Base-by-base conservation (phyloP, 1,284 basidiomycete genomes). In the Neonothopanus nambi region DNA sequence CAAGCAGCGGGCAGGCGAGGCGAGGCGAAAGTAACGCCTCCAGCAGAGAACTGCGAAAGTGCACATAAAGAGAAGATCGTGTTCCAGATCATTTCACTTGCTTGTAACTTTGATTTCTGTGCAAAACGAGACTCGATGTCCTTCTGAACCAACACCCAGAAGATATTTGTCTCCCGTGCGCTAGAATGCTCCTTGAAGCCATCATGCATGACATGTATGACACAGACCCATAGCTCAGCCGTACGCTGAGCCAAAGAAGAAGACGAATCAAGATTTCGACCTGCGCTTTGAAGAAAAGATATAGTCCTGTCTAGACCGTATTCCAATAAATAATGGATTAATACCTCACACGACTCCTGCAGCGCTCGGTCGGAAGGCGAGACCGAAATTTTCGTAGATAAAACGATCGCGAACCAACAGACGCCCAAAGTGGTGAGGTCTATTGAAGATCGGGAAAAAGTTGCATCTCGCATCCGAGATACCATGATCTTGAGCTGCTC, bases 1-100 rank as follows among this genome's bases (percentile, higher is more conserved):
- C 95, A 97, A 21, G 79, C 80, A 1, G 88, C 73, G 2, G 76
- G 66, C 9, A 91, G 72, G 8, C 75, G 74, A 30, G 77, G 70
- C 2, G 63, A 66, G 12, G 76, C 70, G 4, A 76, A 78, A 2
- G 76, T 71, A 62, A 81, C 71, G 5, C 94, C 95, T 52, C 82
- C 74, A 0, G 74, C 64, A 0, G 86, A 87, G 69, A 96, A 91
- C 61, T 95, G 94, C 0, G 90, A 90, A 3, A 97, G 67, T 0
- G 85, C 80, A 54, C 84, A 89, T 1, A 95, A 67, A 12, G 78
- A 79, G 61, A 93, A 89, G 7, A 91, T 74, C 3, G 79, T 74
- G 46, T 77, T 81, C 90, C 94, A 96, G 9, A 86, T 72, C 5
- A 76, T 67, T 67, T 95, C 93, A 55, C 87, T 87, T 3, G 75